Conservation (phyloP, 1,284 basidiomycete species). For the Laetiporus sulphureus region DNA sequence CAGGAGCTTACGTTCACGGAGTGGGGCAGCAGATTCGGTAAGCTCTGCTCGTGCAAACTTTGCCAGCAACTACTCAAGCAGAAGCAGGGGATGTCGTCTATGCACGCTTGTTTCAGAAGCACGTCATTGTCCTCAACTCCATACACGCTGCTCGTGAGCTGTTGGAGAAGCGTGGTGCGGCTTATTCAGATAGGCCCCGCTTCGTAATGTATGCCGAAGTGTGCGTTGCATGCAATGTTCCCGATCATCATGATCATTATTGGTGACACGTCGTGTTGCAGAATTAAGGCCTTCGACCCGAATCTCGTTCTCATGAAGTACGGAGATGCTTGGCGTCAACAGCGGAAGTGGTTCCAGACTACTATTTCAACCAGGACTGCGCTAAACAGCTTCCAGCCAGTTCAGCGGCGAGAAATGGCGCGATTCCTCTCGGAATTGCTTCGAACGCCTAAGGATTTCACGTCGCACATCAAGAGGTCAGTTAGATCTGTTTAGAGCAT, state of each 20-base stretch:
- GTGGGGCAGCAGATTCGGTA: conserved; percentile 19
- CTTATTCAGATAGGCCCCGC: conserved; percentile 31
- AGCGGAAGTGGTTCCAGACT: conserved; percentile 24
- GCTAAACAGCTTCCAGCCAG: conserved; percentile 13
- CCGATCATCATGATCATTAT: background rate
- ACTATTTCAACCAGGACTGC: conserved; percentile 18
- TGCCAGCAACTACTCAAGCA: no score
- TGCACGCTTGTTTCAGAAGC: conserved; percentile 27
- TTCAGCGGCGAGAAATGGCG: background rate
- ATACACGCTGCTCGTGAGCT: conserved; percentile 29
- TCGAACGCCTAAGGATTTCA: background rate
- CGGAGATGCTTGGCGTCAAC: conserved; percentile 23
- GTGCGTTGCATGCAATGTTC: background rate
- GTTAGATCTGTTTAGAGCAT: no score
- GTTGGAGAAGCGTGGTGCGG: conserved; percentile 33
- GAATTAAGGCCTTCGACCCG: background rate
- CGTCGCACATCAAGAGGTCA: background rate
- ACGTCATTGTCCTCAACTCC: conserved; percentile 32
- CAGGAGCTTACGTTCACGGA: background rate
- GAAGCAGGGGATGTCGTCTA: conserved; percentile 25
- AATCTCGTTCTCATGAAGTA: conserved; percentile 12
- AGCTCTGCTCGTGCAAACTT: no score
- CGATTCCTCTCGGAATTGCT: background rate
- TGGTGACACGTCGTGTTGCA: no score
- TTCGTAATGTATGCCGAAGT: background rate